Evolutionary conservation across 495 filamentous ascomycete species (phyloP), one percentile per base, ranked within the genome.

Genomic region (Amphirosellinia nigrospora): DNA sequence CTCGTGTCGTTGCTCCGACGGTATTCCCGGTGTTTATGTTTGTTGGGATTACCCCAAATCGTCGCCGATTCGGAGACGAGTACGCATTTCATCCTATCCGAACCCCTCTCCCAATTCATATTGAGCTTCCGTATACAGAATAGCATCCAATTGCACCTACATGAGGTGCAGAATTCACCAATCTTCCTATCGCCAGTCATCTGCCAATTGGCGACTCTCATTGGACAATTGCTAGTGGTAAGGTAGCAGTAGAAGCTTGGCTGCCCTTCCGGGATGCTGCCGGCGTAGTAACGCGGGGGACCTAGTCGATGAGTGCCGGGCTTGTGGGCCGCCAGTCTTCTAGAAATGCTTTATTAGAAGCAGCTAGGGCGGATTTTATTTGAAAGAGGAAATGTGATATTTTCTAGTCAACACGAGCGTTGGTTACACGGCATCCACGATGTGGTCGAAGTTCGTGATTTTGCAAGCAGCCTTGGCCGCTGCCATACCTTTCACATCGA

Each of bases 401-500:
- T 13, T 10, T 7, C 28, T 39, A 32, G n/a, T 41, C 39, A 39
- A 28, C 4, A 23, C 34, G 30, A 43, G 41, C 9, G n/a, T 9
- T 26, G 5, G 11, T 38, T 32, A 68, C n/a, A 13, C 26, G 9
- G 2, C 13, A 45, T 39, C 21, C n/a, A 32, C 30, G 16, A 71
- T 71, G 62, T 59, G 63, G 63, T 66, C 34, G 3, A 65, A 10
- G 13, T 28, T 71, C 1, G 15, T 66, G 23, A 2, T 63, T n/a
- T 36, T 32, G 10, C 62, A 48, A 32, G 73, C 53, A 26, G 66
- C 64, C 34, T 38, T 75, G 9, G 65, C 60, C 32, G 53, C 46
- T 8, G 73, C 71, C 21, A 70, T 63, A 45, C 73, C 71, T 5
- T 26, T 70, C 26, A 64, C 50, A 1, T 64, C 70, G 38, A 71